Base-by-base conservation (phyloP, 2,329 filamentous ascomycete species). In the Botryotinia calthae region DNA sequence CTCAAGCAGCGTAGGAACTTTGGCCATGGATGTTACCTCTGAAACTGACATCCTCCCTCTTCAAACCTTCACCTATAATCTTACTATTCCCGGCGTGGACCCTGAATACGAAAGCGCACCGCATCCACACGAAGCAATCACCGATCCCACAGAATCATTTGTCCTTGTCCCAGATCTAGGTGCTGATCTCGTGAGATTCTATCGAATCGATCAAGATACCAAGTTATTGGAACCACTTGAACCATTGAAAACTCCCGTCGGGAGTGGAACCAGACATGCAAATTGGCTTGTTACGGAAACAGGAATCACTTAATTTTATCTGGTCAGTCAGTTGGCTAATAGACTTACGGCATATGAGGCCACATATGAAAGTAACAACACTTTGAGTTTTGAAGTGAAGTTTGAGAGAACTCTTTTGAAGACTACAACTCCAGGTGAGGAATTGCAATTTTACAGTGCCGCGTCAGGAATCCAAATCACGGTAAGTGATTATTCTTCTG, bases 331-430 rank as follows among this genome's bases (percentile, higher is more conserved):
- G 77, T 78, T 88, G n/a, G 78, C 79, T 34, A 84, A 83, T 75
- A 82, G 78, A 8, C 77, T 86, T 63, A 82, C 85, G 12, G 86
- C 85, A 12, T 92, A 88, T 79, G 80, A 85, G 59, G 87, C 91
- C 44, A 80, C 77, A 0, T 84, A 82, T 56, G 37, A 68, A 20
- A 42, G 25, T 9, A 10, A 68, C 4, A 42, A 42, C 0, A 68
- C 65, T 20, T 56, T 68, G 37, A 28, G 48, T 6, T 68, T 68
- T 56, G 37, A 56, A 25, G n/a, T 31, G 18, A 68, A 22, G 6
- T 68, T 56, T 42, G n/a, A 42, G 18, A 31, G 51, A 12, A 68
- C 34, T 68, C 51, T 68, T 31, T 68, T 68, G 48, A 37, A 68
- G 20, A 68, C 65, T 10, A 68, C 48, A 7, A 68, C 48, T 0